Evolutionary conservation across 495 filamentous ascomycete genomes (phyloP).

Genomic region (Trichoderma erinaceum): DNA sequence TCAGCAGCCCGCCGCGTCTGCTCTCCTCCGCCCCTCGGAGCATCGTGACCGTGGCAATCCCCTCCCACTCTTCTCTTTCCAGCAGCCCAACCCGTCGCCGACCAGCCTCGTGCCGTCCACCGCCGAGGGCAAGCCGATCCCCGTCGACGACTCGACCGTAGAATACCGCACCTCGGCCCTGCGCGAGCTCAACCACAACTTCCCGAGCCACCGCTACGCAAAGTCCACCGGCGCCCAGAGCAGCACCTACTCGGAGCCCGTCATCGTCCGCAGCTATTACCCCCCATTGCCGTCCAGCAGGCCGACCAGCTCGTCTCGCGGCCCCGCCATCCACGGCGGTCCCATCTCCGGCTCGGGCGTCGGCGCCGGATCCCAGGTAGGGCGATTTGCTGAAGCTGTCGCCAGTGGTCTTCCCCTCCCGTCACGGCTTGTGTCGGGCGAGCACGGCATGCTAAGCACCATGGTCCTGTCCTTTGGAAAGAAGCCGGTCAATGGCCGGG

Average conservation of each 20-base stretch:
- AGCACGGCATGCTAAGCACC: constrained; percentile 19
- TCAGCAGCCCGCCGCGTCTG: constrained; percentile 19
- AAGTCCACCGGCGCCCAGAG: constrained; percentile 42
- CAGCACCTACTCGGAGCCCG: constrained; percentile 49
- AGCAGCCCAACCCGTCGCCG: constrained; percentile 35
- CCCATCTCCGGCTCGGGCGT: not conserved
- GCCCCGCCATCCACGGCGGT: constrained; percentile 1
- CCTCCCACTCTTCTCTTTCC: constrained; percentile 31
- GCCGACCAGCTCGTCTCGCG: constrained; percentile 16
- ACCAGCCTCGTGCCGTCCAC: constrained; percentile 38
- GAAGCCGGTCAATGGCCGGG: constrained; percentile 19
- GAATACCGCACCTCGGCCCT: constrained; percentile 37
- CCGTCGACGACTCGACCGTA: constrained; percentile 35
- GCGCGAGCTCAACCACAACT: constrained; percentile 41
- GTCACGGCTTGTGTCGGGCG: constrained; percentile 23
- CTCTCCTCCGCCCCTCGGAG: constrained; percentile 14
- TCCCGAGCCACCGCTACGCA: constrained; percentile 39
- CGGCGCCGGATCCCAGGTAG: not conserved
- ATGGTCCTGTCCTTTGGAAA: constrained; percentile 23
- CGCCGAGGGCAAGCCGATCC: constrained; percentile 40
- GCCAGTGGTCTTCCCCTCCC: constrained; percentile 15
- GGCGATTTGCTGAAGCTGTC: constrained; percentile 7
- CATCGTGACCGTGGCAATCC: constrained; percentile 18
- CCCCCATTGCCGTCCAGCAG: constrained; percentile 27
- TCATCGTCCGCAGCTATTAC: constrained; percentile 52